These are phyloP conservation scores for Globisporangium heterothallicum DNA, from an alignment of 352 stramenopile genomes.

Conservation along the genomic window DNA sequence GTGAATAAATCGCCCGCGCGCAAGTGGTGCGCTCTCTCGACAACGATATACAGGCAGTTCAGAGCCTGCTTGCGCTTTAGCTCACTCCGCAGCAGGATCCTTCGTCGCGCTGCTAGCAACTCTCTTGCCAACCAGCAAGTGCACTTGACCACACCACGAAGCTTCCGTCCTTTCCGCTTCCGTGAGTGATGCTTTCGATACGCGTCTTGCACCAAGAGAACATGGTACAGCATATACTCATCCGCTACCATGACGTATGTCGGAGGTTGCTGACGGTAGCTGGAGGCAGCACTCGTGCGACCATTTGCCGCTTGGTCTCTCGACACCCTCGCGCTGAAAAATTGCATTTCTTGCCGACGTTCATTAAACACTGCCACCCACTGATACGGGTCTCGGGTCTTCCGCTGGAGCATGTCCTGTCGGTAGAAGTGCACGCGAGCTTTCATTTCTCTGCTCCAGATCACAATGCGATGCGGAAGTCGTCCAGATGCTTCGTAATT, in stretches of 20 bases:
- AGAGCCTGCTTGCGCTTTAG: slow-evolving; percentile 24
- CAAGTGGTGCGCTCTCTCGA: slow-evolving; percentile 45
- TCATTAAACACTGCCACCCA: slow-evolving; percentile 61
- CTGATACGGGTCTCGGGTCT: slow-evolving; percentile 29
- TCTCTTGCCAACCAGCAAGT: slow-evolving; percentile 21
- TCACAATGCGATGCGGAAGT: slow-evolving; percentile 30
- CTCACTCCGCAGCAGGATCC: slow-evolving; percentile 22
- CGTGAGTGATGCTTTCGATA: slow-evolving; percentile 31
- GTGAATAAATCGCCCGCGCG: slow-evolving; percentile 45
- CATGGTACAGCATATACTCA: slow-evolving; percentile 52
- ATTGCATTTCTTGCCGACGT: slow-evolving; percentile 49
- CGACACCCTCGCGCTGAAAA: slow-evolving; percentile 28
- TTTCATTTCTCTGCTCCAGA: slow-evolving; percentile 40
- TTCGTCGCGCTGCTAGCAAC: slow-evolving; percentile 18
- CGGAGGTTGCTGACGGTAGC: slow-evolving; percentile 15
- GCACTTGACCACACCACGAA: slow-evolving; percentile 31
- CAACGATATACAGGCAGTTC: slow-evolving; percentile 54
- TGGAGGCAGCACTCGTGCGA: slow-evolving; percentile 1
- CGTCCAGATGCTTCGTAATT: slow-evolving; percentile 15
- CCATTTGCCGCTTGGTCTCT: background rate
- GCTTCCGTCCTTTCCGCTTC: slow-evolving; percentile 15
- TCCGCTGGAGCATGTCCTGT: slow-evolving; percentile 11
- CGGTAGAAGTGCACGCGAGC: slow-evolving; percentile 18
- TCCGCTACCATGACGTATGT: slow-evolving; percentile 56
- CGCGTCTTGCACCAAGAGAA: slow-evolving; percentile 63